Evolutionary conservation across 305 asterid genomes (phyloP), one percentile per base, ranked within the genome.

Genomic region (Fraxinus greggii): DNA sequence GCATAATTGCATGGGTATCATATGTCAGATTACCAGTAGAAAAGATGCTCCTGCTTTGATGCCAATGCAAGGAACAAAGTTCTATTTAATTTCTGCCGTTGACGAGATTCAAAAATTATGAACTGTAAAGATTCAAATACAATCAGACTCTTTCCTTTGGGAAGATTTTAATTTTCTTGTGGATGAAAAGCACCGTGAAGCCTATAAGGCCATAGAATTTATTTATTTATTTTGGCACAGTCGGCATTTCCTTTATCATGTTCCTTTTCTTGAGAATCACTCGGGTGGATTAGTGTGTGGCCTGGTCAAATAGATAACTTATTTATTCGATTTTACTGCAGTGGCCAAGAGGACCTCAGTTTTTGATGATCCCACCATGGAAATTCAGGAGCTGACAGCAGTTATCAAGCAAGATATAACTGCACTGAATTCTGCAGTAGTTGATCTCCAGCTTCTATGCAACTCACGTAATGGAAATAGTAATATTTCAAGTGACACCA

Each of bases 261-360:
- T 69, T 69, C 40, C 36, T 5, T 69, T 69, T 29, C 21, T 12
- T 28, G 19, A 12, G 38, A 69, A 29, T 29, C 38, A 29, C 75
- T 29, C 21, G 1, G 28, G 4, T 19, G 65, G 26, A 56, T 19
- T 56, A 19, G 26, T 19, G 65, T 56, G 56, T 67, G 77, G 63
- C 78, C 70, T 77, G 63, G 24, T 70, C 76, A 51, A 32, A 15
- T 65, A 6, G 1, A n/a, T 83, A 63, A 78, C 51, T 40, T 24
- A 31, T 80, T 56, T 12, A 26, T 65, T 83, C 79, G 67, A 74
- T 83, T 78, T 26, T 81, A 70, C 56, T 75, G 84, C 88, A 96
- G 99, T 96, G 95, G 98, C 99, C 51, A 96, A 93, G 91, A 89
- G 90, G 86, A 90, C 95, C 74, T 94, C 98, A 1, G 97, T 87